phyloP scores from a whole-genome alignment of 768 basidiomycete species.

The Phaeolepiota aurea region DNA sequence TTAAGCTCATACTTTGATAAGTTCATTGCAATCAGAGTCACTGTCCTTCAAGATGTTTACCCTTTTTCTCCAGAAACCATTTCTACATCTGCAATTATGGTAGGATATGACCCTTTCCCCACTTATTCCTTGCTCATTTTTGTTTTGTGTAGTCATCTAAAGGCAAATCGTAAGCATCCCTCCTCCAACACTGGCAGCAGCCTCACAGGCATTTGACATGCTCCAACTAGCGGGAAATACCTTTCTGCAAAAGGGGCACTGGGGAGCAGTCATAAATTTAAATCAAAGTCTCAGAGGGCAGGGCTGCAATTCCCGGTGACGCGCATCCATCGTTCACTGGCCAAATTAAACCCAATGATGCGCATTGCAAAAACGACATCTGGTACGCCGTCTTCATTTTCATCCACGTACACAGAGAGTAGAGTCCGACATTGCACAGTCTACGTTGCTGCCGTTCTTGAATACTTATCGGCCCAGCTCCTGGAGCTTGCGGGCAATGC shows the following conservation, averaged over 20 bases:
- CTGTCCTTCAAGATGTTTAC: neutral
- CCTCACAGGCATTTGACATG: too few species aligned
- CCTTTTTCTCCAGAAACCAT: too few species aligned
- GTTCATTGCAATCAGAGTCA: neutral
- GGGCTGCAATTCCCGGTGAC: constrained; percentile 73
- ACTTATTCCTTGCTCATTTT: constrained; percentile 4
- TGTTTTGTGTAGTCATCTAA: constrained; percentile 36
- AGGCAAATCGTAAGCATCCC: constrained; percentile 37
- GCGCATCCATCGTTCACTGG: constrained; percentile 74
- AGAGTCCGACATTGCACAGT: constrained; percentile 29
- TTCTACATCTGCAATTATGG: too few species aligned
- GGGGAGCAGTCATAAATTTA: too few species aligned
- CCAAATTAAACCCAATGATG: constrained; percentile 65
- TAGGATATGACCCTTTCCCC: constrained; percentile 10
- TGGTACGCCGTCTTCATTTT: constrained; percentile 25
- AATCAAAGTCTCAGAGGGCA: constrained; percentile 57
- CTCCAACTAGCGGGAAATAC: too few species aligned
- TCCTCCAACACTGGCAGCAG: constrained; percentile 4
- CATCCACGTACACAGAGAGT: constrained; percentile 1
- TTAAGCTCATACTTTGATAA: neutral
- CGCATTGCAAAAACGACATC: constrained; percentile 66
- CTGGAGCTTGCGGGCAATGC: constrained; percentile 78
- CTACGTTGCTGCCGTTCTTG: constrained; percentile 79
- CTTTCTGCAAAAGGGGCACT: too few species aligned
- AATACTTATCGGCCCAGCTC: constrained; percentile 83